Base-by-base conservation (phyloP, 371 early-diverging fungal species). In the Mycotypha africana region DNA sequence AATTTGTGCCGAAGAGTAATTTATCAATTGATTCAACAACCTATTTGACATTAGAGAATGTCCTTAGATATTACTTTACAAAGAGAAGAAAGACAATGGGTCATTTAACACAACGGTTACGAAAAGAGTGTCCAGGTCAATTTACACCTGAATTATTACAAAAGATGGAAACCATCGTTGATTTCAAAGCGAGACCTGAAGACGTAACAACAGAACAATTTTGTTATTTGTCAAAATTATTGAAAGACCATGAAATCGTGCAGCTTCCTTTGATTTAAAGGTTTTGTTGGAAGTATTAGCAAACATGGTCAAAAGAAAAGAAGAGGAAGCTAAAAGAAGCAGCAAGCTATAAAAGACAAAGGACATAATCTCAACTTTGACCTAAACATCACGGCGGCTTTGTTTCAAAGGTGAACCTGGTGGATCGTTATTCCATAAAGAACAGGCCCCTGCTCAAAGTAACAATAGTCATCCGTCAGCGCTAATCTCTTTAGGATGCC, bases 11-110 rank as follows among this genome's bases (percentile, higher is more conserved):
- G 25, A 69, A 76, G 33, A n/a, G n/a, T n/a, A n/a, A n/a, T n/a
- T n/a, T n/a, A n/a, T n/a, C n/a, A n/a, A n/a, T n/a, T n/a, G n/a
- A n/a, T n/a, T n/a, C n/a, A n/a, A n/a, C 47, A 14, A 47, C 52
- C 2, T 69, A 62, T 33, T 12, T 12, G 6, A 60, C 62, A 7
- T 48, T 88, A n/a, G 89, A 90, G 49, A 67, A 81, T 38, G 53
- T 87, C 1, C 51, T 78, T 12, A 61, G 85, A n/a, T 74, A 75
- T 47, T 78, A 81, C 48, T 88, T 87, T 55, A 79, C 78, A 45
- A 84, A 83, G 53, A 57, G 86, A 47, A 70, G 89, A 38, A 90
- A 90, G 56, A 85, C 86, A 10, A 57, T 89, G 35, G 76, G 81
- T 1, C 64, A 82, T 26, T 85, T 78, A 15, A 75, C 81, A 30